Evolutionary conservation across 305 asterid genomes (phyloP), one percentile per base, ranked within the genome.

Genomic region (Solanum hybrid): DNA sequence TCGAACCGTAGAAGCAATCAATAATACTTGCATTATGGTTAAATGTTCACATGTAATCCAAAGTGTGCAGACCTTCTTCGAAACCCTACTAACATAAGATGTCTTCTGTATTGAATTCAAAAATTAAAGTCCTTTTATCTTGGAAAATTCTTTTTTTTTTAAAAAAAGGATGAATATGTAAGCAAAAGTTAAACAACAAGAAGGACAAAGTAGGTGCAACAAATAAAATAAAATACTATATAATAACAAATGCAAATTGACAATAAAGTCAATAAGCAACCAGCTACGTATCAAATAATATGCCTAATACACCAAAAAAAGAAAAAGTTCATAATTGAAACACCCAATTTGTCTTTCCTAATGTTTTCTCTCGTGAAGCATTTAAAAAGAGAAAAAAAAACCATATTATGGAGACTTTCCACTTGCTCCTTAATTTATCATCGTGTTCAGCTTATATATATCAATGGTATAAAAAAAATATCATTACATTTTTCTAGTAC

Each of bases 271-370:
- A 77, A 32, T 20, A 89, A 80, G 32, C 38, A 79, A n/a, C 72
- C 27, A 32, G 20, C 39, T 45, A 39, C 72, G 37, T 15, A 89
- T 77, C 29, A 70, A 89, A 20, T 57, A 7, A 57, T 57, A 57
- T 68, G 61, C 79, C 65, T 86, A 87, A 81, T 38, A 81, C 79
- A 72, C 91, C 87, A 57, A 80, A 73, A n/a, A 14, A 15, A 1
- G 7, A 32, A 6, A 77, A 22, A 17, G 4, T 3, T 4, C 11
- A 32, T 90, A 10, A 51, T 81, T 29, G 81, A 70, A 29, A 89
- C 87, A 70, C 89, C 87, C 83, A 73, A 26, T 76, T 88, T 90
- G 92, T 90, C 89, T 57, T 34, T 51, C 89, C 41, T 88, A 27
- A 12, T 75, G 90, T 90, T 90, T 88, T 84, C 6, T 84, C 39